Base-by-base conservation (phyloP, 108 stramenopile genomes). In the Pseudonitzschia multiseries region DNA sequence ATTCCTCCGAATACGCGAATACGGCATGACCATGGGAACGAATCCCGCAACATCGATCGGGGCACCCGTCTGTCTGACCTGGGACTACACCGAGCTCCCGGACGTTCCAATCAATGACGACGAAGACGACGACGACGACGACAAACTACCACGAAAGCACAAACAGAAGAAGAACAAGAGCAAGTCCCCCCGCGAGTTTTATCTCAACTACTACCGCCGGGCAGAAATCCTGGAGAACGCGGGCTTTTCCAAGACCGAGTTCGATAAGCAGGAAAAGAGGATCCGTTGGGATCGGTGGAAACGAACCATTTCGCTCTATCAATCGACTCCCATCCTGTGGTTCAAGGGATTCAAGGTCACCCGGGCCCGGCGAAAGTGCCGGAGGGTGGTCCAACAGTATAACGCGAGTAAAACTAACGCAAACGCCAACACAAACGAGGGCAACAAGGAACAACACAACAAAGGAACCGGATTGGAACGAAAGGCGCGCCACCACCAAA, bases 1-100 rank as follows among this genome's bases (percentile, higher is more conserved):
- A 27, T 21, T 65, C 24, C 57, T 87, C 31, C 2, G 24, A 5
- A 33, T 84, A 31, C 76, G 87, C 56, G 60, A 75, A 26, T 87
- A 87, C 46, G 72, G 68, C 8, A 78, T 74, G 28, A 83, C 78
- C 32, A 52, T 75, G 24, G 74, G 74, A 15, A 5, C 24, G 9
- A 68, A 75, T 32, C 74, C 74, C 0, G 66, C 66, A 1, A 52
- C 59, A 8, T 67, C 57, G 1, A n/a, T 66, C 14, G 78, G 78
- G 12, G 66, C 78, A 14, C 62, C 78, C 10, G 0, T 79, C 20
- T 46, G 44, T 50, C 31, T 79, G 0, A 72, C 68, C 52, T 79
- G 78, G 78, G 33, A 73, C 17, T 79, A 79, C 40, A 22, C 43
- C 33, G 28, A 65, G 15, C 33, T 65, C 9, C 64, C 0, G 12